phyloP scores from a whole-genome alignment of 2,329 filamentous ascomycete genomes.

The Colletotrichum cereale region DNA sequence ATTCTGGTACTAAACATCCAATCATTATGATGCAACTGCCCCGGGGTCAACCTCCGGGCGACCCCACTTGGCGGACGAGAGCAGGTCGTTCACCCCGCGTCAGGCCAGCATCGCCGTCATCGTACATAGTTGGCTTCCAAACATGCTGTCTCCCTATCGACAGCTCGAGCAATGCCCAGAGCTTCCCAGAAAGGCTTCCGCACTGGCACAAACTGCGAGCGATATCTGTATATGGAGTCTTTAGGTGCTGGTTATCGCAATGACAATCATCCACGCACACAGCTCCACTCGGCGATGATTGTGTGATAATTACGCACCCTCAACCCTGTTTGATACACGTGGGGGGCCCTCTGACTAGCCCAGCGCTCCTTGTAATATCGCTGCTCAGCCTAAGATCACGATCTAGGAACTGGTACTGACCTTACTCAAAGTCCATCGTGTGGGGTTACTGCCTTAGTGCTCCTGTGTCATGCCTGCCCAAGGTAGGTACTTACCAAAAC shows the following conservation, averaged over 20 bases:
- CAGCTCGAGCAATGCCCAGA: background rate
- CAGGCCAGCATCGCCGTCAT: slow-evolving; percentile 19
- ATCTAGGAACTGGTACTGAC: slow-evolving; percentile 5
- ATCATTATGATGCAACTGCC: background rate
- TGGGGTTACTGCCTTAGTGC: background rate
- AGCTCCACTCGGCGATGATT: background rate
- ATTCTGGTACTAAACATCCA: background rate
- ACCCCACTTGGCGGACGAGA: slow-evolving; percentile 28
- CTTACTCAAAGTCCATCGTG: background rate
- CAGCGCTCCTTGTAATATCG: background rate
- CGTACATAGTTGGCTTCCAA: slow-evolving; percentile 18
- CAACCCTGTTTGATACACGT: slow-evolving; percentile 1
- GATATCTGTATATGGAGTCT: too few species aligned
- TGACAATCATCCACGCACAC: background rate
- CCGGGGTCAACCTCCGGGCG: slow-evolving; percentile 24
- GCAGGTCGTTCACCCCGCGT: slow-evolving; percentile 9
- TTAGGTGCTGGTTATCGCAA: background rate
- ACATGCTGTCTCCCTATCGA: too few species aligned
- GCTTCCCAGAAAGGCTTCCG: too few species aligned
- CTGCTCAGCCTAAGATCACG: background rate
- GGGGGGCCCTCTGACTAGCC: background rate
- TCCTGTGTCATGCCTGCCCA: background rate
- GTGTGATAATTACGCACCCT: background rate
- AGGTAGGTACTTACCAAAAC: background rate
- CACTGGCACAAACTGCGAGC: background rate